Evolutionary conservation across 2,329 filamentous ascomycete species (phyloP).

Genomic region (Beauveria rudraprayagi): DNA sequence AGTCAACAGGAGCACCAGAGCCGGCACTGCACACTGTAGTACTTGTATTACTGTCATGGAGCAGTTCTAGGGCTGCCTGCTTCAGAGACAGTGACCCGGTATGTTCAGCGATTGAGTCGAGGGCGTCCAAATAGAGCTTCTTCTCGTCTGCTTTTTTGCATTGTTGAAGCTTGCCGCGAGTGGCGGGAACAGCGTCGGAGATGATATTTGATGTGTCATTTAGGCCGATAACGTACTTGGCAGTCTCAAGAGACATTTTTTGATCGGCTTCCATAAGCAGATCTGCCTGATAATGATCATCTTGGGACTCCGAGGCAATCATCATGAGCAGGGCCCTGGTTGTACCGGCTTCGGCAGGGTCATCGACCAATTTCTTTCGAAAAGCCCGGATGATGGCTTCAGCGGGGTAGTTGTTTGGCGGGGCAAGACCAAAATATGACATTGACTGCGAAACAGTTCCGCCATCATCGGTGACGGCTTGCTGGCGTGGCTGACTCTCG

Average conservation of each 20-base stretch:
- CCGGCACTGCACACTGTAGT: conserved; percentile 8
- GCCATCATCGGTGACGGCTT: conserved; percentile 22
- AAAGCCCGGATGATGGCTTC: conserved; percentile 29
- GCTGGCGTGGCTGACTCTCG: conserved; percentile 26
- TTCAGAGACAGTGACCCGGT: conserved; percentile 22
- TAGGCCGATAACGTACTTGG: conserved; percentile 24
- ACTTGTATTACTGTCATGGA: conserved; percentile 15
- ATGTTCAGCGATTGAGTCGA: conserved; percentile 28
- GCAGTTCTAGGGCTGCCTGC: conserved; percentile 20
- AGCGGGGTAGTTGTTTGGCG: conserved; percentile 27
- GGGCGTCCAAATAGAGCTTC: conserved; percentile 25
- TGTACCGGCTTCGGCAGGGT: conserved; percentile 24
- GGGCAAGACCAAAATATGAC: conserved; percentile 26
- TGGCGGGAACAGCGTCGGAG: not conserved
- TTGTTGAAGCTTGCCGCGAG: conserved; percentile 15
- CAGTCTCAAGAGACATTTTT: conserved; percentile 29
- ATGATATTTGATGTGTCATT: conserved; percentile 17
- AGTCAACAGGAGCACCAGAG: conserved; percentile 20
- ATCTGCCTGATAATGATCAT: conserved; percentile 26
- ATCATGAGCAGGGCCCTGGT: conserved; percentile 27
- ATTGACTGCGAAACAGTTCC: conserved; percentile 26
- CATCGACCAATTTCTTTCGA: conserved; percentile 23
- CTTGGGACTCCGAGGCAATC: conserved; percentile 26
- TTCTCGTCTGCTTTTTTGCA: conserved; percentile 24
- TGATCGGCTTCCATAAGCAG: conserved; percentile 27